Evolutionary conservation across 2,329 filamentous ascomycete genomes (phyloP).

Genomic region (Penicillium rolfsii): DNA sequence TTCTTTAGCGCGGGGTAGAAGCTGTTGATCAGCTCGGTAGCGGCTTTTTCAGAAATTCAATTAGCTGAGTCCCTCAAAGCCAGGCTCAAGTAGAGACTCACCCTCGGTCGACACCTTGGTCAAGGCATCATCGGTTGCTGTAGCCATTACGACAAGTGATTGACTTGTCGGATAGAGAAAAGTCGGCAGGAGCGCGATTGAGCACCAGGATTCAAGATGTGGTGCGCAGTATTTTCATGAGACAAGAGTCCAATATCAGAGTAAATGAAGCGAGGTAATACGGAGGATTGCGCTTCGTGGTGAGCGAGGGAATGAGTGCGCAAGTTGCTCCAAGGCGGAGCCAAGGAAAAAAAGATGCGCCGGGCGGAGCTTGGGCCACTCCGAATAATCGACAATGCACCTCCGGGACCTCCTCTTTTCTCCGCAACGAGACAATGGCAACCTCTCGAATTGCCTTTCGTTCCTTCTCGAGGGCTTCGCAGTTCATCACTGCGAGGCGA

Average conservation of each 20-base stretch:
- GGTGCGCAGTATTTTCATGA: not conserved
- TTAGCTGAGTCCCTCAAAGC: not conserved
- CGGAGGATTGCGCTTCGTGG: not conserved
- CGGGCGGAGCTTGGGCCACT: slow-evolving; percentile 44
- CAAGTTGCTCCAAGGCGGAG: not conserved
- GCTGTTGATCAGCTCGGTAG: slow-evolving; percentile 69
- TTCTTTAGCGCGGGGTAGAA: slow-evolving; percentile 77
- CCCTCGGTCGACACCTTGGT: slow-evolving; percentile 50
- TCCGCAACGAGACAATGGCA: slow-evolving; percentile 30
- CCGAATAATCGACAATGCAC: slow-evolving; percentile 33
- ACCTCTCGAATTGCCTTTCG: slow-evolving; percentile 35
- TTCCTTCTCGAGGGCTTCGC: slow-evolving; percentile 37
- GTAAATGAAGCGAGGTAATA: not conserved
- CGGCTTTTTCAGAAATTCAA: slow-evolving; percentile 55
- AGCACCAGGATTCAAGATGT: not conserved
- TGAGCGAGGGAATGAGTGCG: not conserved
- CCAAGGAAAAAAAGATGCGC: slow-evolving; percentile 26
- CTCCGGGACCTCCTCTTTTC: slow-evolving; percentile 16
- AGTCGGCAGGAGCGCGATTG: not conserved
- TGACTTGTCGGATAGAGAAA: not conserved
- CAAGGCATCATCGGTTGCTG: slow-evolving; percentile 39
- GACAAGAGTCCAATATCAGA: not conserved
- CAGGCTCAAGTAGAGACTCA: slow-evolving; percentile 21
- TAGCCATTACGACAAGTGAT: slow-evolving; percentile 33
- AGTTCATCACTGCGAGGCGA: slow-evolving; percentile 27